Evolutionary conservation across 1,284 basidiomycete species (phyloP).

Genomic region (Pulveroboletus sp.): DNA sequence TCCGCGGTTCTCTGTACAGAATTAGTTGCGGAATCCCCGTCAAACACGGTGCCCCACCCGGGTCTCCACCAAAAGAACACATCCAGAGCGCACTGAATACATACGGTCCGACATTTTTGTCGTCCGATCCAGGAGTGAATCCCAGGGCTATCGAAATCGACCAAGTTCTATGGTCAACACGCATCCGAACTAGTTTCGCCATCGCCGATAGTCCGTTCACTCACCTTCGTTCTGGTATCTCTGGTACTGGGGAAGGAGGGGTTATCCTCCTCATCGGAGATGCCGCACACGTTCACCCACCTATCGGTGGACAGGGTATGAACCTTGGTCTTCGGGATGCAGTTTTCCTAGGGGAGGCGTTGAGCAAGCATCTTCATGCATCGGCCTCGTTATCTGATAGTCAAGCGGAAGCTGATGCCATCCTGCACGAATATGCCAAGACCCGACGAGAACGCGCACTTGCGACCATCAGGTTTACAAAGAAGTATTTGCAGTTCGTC

Average conservation of each 20-base stretch:
- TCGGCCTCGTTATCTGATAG: conserved; percentile 14
- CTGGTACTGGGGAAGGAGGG: conserved; percentile 15
- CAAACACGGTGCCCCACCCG: too few species aligned
- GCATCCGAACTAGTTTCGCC: conserved; percentile 43
- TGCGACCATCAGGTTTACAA: too few species aligned
- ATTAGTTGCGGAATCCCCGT: too few species aligned
- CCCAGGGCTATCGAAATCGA: conserved; percentile 31
- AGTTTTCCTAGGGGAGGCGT: conserved; percentile 35
- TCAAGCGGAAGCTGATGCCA: conserved; percentile 22
- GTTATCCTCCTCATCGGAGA: conserved; percentile 43
- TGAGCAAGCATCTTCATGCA: conserved; percentile 26
- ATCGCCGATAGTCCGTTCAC: conserved; percentile 39
- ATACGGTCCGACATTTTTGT: too few species aligned
- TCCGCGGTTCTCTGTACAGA: too few species aligned
- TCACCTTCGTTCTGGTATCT: conserved; percentile 21
- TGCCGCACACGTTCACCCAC: conserved; percentile 49
- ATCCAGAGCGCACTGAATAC: too few species aligned
- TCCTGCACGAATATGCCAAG: conserved; percentile 21
- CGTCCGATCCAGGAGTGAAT: conserved; percentile 28
- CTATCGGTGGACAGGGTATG: conserved; percentile 50
- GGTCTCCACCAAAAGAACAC: too few species aligned
- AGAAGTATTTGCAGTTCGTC: too few species aligned
- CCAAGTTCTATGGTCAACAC: conserved; percentile 40
- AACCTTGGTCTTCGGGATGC: conserved; percentile 50
- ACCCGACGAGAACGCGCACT: conserved; percentile 11